phyloP scores from a whole-genome alignment of 768 basidiomycete species.

The Megacollybia marginata region DNA sequence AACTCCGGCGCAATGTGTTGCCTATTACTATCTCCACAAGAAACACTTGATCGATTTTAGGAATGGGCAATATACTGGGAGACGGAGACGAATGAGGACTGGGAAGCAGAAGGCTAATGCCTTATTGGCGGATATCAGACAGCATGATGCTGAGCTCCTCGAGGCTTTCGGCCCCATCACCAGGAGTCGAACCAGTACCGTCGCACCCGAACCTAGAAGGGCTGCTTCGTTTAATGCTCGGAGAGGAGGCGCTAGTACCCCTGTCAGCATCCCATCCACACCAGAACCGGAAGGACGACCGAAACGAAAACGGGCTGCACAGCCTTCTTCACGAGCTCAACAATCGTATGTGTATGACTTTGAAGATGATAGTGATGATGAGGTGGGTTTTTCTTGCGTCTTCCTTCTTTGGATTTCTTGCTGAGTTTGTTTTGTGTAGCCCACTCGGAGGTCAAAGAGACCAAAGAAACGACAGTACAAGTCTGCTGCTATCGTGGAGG shows the following conservation, averaged over 20 bases:
- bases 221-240: not conserved
- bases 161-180: not conserved
- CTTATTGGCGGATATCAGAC: not conserved
- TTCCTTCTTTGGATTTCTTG: not conserved
- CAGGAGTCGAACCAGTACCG: not conserved
- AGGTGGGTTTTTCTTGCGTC: not conserved
- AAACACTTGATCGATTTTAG: slow-evolving; percentile 54
- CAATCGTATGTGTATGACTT: too few relatives aligned
- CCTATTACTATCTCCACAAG: slow-evolving; percentile 67
- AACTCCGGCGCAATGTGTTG: slow-evolving; percentile 55
- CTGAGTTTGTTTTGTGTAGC: not conserved
- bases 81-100: not conserved
- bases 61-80: slow-evolving; percentile 10
- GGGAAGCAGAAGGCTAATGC: not conserved
- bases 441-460: not conserved
- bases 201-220: not conserved
- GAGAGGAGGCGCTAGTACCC: not conserved
- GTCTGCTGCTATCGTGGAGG: not conserved
- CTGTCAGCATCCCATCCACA: not conserved
- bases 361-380: not conserved
- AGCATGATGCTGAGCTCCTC: too few relatives aligned
- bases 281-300: not conserved
- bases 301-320: not conserved
- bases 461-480: too few relatives aligned
- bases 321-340: too few relatives aligned